Conservation (phyloP, 2,329 filamentous ascomycete species). For the Teratosphaeria gauchensis region DNA sequence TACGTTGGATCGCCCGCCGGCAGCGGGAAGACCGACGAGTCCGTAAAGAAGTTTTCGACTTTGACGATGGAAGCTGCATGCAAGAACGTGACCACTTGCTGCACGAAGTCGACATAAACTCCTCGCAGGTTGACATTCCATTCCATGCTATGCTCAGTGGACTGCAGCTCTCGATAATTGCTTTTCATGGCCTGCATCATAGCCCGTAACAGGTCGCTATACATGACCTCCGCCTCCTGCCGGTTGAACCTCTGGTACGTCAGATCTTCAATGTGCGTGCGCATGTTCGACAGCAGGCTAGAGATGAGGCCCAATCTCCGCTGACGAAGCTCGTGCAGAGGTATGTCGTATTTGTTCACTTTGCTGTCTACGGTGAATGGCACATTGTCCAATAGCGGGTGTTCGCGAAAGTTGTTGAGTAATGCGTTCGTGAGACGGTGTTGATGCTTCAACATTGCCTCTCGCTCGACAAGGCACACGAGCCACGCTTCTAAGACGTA, state of each 20-base stretch:
- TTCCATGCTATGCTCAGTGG: slow-evolving; percentile 6
- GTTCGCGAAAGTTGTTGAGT: slow-evolving; percentile 35
- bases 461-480: slow-evolving; percentile 47
- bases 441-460: slow-evolving; percentile 53
- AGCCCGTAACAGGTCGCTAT: slow-evolving; percentile 42
- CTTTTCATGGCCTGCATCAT: slow-evolving; percentile 53
- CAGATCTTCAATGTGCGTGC: slow-evolving; percentile 32
- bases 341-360: slow-evolving; percentile 37
- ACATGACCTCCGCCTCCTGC: slow-evolving; percentile 35
- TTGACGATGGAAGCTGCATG: slow-evolving; percentile 48
- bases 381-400: slow-evolving; percentile 46
- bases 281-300: slow-evolving; percentile 50
- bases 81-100: slow-evolving; percentile 45
- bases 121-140: slow-evolving; percentile 31
- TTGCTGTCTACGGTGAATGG: slow-evolving; percentile 41
- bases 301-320: slow-evolving; percentile 48
- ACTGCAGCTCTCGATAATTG: slow-evolving; percentile 48
- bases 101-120: slow-evolving; percentile 53
- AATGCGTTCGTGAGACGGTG: slow-evolving; percentile 46
- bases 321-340: slow-evolving; percentile 42
- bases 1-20: slow-evolving; percentile 52
- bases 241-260: slow-evolving; percentile 21
- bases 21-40: slow-evolving; percentile 50
- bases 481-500: slow-evolving; percentile 47
- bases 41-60: slow-evolving; percentile 51